Percentiles rank a stretch among this genome's conserved stretches.
phyloP scores from a whole-genome alignment of 2,329 filamentous ascomycete species.

The Alternaria panax region DNA sequence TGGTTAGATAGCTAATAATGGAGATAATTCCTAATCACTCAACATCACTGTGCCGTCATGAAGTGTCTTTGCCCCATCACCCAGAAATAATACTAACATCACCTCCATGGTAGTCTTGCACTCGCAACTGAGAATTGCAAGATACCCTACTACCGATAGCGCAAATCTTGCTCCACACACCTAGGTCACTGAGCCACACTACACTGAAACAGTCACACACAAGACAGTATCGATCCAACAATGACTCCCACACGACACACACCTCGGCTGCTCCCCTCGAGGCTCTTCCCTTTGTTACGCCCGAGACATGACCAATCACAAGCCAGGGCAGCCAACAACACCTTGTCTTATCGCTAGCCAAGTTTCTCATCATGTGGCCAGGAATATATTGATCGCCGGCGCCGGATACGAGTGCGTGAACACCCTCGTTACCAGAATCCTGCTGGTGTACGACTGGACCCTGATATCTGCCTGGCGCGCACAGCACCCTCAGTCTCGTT shows the following conservation, averaged over 20 bases:
- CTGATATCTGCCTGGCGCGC: constrained; percentile 7
- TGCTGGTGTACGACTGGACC: constrained; percentile 5
- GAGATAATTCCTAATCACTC: constrained; percentile 6
- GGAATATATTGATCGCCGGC: constrained; percentile 19
- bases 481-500: not conserved
- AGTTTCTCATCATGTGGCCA: constrained; percentile 26
- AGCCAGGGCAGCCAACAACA: not conserved
- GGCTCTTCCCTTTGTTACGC: constrained; percentile 16
- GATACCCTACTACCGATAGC: not conserved
- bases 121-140: not conserved
- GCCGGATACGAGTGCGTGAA: constrained; percentile 16
- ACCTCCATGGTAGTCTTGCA: not conserved
- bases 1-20: constrained; percentile 19
- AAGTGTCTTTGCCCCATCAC: constrained; percentile 17
- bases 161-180: constrained; percentile 1
- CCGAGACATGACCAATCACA: constrained; percentile 15
- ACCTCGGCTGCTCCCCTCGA: constrained; percentile 13
- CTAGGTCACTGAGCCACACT: not conserved
- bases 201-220: constrained; percentile 27
- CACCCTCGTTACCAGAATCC: not conserved
- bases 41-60: constrained; percentile 25
- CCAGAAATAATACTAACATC: constrained; percentile 9
- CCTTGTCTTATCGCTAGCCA: constrained; percentile 13
- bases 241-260: constrained; percentile 6
- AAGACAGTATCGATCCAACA: not conserved